Base-by-base conservation (phyloP, 371 early-diverging fungal species). In the Coemansia sp. region DNA sequence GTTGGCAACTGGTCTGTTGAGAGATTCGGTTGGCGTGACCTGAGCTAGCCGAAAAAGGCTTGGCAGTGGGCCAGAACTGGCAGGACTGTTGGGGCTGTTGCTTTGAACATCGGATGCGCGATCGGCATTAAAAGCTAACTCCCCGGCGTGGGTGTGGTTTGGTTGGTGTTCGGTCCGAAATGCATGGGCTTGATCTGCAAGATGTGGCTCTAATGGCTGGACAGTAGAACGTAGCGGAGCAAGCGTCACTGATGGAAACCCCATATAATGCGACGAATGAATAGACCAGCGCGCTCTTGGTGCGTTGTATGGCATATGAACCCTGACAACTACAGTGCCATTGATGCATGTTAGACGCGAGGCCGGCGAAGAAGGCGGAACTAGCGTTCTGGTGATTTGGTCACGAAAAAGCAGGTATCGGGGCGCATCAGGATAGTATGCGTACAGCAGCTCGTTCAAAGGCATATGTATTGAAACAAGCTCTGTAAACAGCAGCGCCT, bases 381-480 rank as follows among this genome's bases (percentile, higher is more conserved):
- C 60, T 19, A 75, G 76, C 13, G 12, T 51, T 23, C 58, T 40
- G 11, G 73, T 64, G 7, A 19, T 11, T 32, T 54, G 52, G 40
- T 75, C 68, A 6, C 76, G 67, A 24, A 61, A 61, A n/a, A 75
- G 66, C 21, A 75, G 41, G 2, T 26, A 13, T 3, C 13, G 17
- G 4, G 76, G 76, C 1, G 73, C 72, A 46, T 46, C 39, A 40
- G 65, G 72, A 23, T 52, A 67, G 62, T 71, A 64, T 7, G 76
- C 46, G 29, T 49, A 57, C 11, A 75, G 13, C 24, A 75, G 65
- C 24, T 71, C 72, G 2, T 9, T 11, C 4, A 75, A 36, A 1
- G 73, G 21, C 76, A 75, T 75, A 7, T 29, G 36, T 2, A 49
- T 61, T 4, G 29, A 23, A 2, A 39, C 73, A 23, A 5, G 1